Conservation (phyloP, 306 rosid species). For the Bauhinia variegata region DNA sequence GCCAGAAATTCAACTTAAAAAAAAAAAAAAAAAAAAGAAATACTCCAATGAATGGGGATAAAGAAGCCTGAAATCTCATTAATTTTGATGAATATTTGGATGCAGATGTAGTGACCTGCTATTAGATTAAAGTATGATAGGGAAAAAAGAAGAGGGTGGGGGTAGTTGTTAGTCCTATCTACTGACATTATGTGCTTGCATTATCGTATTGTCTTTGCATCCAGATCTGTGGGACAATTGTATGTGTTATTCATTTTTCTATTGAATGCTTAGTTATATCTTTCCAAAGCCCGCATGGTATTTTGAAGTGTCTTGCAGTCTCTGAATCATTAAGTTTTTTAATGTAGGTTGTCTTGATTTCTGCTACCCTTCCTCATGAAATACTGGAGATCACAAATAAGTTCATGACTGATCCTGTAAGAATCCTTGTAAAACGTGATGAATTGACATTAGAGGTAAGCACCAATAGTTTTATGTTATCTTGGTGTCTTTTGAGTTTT, state of each 20-base stretch:
- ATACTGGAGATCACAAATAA: constrained; percentile 94
- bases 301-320: constrained; percentile 9
- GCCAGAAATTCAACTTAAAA: background rate
- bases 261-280: background rate
- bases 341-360: constrained; percentile 83
- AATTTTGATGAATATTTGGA: no score
- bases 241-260: constrained; percentile 1
- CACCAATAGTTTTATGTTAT: constrained; percentile 11
- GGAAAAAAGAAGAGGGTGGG: background rate
- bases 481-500: constrained; percentile 18
- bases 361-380: constrained; percentile 99
- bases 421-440: constrained; percentile 99
- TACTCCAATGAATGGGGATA: background rate
- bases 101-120: no score
- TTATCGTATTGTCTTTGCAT: constrained; percentile 5
- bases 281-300: constrained; percentile 8
- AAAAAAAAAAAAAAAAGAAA: background rate
- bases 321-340: constrained; percentile 29
- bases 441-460: constrained; percentile 95
- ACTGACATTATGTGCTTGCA: constrained; percentile 1
- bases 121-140: no score
- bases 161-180: background rate
- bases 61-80: background rate
- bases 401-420: constrained; percentile 98
- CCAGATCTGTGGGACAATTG: constrained; percentile 1